A percentile compares a stretch with the other conserved stretches of the same genome.
Evolutionary conservation across 257 asterid genomes (phyloP).

Genomic region (Dorcoceras hygrometricum): DNA sequence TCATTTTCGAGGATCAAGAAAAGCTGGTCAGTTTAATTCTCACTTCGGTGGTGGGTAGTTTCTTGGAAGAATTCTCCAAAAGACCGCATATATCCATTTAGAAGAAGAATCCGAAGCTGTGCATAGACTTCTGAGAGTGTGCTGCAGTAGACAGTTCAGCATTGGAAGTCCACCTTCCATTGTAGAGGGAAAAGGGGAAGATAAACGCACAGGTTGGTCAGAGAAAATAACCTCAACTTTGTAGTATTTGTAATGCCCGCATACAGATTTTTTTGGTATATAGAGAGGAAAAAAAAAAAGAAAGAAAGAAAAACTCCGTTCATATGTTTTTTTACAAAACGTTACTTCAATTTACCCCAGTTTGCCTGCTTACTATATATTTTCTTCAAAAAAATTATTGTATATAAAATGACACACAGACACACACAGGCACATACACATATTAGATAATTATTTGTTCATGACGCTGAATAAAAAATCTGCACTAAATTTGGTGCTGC

Average conservation of each 20-base stretch:
- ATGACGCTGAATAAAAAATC: neutral
- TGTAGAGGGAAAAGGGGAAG: conserved; percentile 23
- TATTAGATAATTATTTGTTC: too few species aligned
- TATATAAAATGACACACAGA: too few species aligned
- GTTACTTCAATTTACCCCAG: neutral
- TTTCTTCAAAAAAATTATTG: too few species aligned
- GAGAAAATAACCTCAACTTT: conserved; percentile 22
- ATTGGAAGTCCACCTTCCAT: conserved; percentile 76
- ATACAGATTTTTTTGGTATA: conserved; percentile 21
- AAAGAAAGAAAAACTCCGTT: conserved; percentile 24
- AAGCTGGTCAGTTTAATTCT: conserved; percentile 20
- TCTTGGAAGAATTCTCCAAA: conserved; percentile 83
- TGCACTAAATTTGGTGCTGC: neutral
- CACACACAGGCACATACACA: too few species aligned
- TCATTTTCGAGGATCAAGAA: neutral
- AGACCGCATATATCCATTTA: conserved; percentile 78
- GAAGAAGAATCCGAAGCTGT: conserved; percentile 48
- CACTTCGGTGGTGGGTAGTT: conserved; percentile 89
- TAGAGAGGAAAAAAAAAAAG: too few species aligned
- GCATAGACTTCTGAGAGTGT: conserved; percentile 72
- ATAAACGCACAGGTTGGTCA: conserved; percentile 19
- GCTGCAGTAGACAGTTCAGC: conserved; percentile 76
- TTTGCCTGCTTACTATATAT: neutral
- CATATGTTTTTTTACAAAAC: too few species aligned
- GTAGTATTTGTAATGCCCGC: conserved; percentile 26